Percentiles rank a stretch among this genome's conserved stretches.
These are phyloP conservation scores for Chytriomyces confervae DNA, from an alignment of 192 early-diverging fungal genomes.

Conservation along the genomic window DNA sequence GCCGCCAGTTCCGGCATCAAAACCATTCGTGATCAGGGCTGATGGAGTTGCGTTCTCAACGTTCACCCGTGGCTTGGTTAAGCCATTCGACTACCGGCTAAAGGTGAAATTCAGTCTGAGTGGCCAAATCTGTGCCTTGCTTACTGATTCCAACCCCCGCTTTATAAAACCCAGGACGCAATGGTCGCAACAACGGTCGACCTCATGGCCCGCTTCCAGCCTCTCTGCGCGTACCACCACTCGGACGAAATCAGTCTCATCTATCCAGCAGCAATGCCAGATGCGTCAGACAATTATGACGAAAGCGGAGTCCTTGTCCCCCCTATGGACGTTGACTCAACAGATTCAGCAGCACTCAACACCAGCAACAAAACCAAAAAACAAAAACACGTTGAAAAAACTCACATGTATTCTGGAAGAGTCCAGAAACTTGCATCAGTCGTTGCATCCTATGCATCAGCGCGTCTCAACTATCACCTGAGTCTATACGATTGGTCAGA, in stretches of 20 bases:
- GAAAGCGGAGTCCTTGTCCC: neutral
- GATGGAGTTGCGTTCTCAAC: slow-evolving; percentile 61
- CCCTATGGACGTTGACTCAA: slow-evolving; percentile 1
- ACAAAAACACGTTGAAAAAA: neutral
- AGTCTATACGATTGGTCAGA: slow-evolving; percentile 37
- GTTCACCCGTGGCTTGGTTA: slow-evolving; percentile 54
- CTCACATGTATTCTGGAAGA: slow-evolving; percentile 55
- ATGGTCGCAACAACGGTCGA: slow-evolving; percentile 55
- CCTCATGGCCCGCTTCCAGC: slow-evolving; percentile 52
- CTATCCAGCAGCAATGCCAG: slow-evolving; percentile 45
- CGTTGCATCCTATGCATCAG: slow-evolving; percentile 53
- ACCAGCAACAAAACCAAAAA: slow-evolving; percentile 12
- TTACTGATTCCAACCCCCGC: neutral
- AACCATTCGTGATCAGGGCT: slow-evolving; percentile 54
- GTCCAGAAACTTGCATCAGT: slow-evolving; percentile 59
- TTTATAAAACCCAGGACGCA: slow-evolving; percentile 17
- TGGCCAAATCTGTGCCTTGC: neutral
- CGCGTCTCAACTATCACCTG: slow-evolving; percentile 59
- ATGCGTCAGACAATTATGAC: slow-evolving; percentile 9
- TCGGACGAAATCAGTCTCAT: slow-evolving; percentile 65
- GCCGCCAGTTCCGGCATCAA: slow-evolving; percentile 11
- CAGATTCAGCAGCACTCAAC: neutral
- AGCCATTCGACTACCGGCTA: slow-evolving; percentile 58
- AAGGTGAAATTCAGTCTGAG: slow-evolving; percentile 20
- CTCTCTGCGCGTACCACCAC: slow-evolving; percentile 48